phyloP scores from a whole-genome alignment of 1,284 basidiomycete species.

The Cryptococcus sp. region DNA sequence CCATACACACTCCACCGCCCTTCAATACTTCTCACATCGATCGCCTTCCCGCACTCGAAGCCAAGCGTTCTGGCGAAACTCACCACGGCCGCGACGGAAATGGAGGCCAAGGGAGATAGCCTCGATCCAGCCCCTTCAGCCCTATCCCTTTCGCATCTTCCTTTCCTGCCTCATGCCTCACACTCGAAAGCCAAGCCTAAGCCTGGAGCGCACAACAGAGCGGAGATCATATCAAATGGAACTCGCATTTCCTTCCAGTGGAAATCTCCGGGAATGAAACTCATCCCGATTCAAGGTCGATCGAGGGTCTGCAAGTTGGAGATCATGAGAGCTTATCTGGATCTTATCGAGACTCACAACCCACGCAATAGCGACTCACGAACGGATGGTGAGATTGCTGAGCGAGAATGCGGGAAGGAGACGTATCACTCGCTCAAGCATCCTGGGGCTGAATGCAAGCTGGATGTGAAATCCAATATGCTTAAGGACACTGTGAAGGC shows the following conservation, averaged over 20 bases:
- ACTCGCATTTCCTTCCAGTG: constrained; percentile 27
- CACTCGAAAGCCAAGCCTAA: not conserved
- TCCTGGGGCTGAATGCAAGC: too few species aligned
- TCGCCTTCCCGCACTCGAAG: constrained; percentile 65
- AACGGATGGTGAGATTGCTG: not conserved
- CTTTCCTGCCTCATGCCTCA: constrained; percentile 53
- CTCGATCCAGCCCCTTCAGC: constrained; percentile 23
- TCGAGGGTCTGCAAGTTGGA: constrained; percentile 44
- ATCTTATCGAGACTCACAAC: constrained; percentile 20
- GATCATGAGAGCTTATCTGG: constrained; percentile 55
- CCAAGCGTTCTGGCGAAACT: constrained; percentile 31
- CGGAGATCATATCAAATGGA: constrained; percentile 30
- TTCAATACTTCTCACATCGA: constrained; percentile 60
- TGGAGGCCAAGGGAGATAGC: not conserved
- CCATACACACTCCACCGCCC: constrained; percentile 60
- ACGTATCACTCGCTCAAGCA: not conserved
- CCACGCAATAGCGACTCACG: not conserved
- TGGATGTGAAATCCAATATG: too few species aligned
- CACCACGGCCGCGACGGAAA: not conserved
- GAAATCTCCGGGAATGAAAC: constrained; percentile 33
- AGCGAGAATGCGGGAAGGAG: not conserved
- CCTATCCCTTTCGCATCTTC: constrained; percentile 18
- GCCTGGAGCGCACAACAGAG: constrained; percentile 4
- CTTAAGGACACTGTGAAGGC: too few species aligned
- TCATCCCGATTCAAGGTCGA: constrained; percentile 30